phyloP scores from a whole-genome alignment of 202 grass and related monocot species.

The Brachypodium distachyon region DNA sequence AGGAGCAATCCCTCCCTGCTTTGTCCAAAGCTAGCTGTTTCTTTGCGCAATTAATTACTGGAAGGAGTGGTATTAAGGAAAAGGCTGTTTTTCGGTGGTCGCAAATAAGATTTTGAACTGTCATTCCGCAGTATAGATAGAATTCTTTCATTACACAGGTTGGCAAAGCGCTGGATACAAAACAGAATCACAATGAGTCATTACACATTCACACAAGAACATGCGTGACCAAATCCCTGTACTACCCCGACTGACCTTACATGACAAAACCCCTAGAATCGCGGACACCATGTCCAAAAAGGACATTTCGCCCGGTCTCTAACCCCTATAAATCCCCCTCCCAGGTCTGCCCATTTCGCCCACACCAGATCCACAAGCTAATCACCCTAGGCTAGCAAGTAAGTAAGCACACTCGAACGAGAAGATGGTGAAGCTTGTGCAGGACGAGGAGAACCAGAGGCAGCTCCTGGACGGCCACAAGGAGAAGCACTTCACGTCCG shows the following conservation, averaged over 20 bases:
- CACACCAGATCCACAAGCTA: neutral
- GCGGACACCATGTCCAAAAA: slow-evolving; percentile 3
- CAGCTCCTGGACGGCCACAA: slow-evolving; percentile 55
- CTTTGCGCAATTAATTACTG: too few relatives aligned
- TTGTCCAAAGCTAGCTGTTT: too few relatives aligned
- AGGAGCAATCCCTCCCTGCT: neutral
- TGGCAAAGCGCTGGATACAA: too few relatives aligned
- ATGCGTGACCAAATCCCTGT: neutral
- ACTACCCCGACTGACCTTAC: too few relatives aligned
- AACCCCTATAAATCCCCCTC: slow-evolving; percentile 31
- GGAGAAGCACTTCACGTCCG: slow-evolving; percentile 92
- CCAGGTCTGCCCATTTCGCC: neutral
- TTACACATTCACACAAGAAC: neutral
- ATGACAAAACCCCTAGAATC: neutral
- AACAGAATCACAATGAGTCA: neutral
- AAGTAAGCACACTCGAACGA: neutral
- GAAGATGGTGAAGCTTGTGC: slow-evolving; percentile 36
- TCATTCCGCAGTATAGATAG: too few relatives aligned
- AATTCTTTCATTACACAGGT: too few relatives aligned
- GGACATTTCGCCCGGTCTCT: slow-evolving; percentile 9
- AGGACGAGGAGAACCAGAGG: slow-evolving; percentile 53
- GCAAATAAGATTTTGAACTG: too few relatives aligned
- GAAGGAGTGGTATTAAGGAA: too few relatives aligned
- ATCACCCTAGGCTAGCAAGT: neutral
- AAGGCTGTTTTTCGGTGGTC: too few relatives aligned